Percentiles rank a stretch among this genome's conserved stretches.
Evolutionary conservation across 768 basidiomycete species (phyloP).

Genomic region (Termitomyces sp.): DNA sequence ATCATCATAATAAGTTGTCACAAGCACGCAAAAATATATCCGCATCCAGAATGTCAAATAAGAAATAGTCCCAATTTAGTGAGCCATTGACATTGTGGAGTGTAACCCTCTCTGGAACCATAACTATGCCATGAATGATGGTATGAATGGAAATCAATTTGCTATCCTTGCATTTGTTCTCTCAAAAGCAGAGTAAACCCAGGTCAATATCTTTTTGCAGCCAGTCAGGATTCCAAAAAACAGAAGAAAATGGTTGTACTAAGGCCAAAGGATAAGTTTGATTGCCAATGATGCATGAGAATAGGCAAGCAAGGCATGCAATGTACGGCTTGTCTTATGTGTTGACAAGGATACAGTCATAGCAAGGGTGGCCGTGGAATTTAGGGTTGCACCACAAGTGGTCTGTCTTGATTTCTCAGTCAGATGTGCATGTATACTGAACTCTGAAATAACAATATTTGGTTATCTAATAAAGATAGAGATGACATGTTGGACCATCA

Average conservation of each 20-base stretch:
- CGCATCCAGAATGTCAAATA: background rate
- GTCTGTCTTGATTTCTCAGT: background rate
- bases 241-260: background rate
- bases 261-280: background rate
- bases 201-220: background rate
- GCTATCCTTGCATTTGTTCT: background rate
- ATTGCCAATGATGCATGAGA: background rate
- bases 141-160: background rate
- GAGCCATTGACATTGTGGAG: too few relatives aligned
- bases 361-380: background rate
- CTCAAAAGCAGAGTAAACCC: background rate
- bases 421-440: background rate
- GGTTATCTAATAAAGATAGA: background rate
- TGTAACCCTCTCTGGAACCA: background rate
- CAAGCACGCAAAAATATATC: background rate
- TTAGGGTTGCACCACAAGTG: background rate
- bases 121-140: background rate
- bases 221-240: background rate
- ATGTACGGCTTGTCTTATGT: background rate
- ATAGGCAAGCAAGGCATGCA: background rate
- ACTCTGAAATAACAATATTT: background rate
- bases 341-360: background rate
- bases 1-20: background rate
- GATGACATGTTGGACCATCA: too few relatives aligned
- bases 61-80: background rate